These are phyloP conservation scores for Colletotrichum musicola DNA, from an alignment of 2,329 filamentous ascomycete species.

Conservation along the genomic window DNA sequence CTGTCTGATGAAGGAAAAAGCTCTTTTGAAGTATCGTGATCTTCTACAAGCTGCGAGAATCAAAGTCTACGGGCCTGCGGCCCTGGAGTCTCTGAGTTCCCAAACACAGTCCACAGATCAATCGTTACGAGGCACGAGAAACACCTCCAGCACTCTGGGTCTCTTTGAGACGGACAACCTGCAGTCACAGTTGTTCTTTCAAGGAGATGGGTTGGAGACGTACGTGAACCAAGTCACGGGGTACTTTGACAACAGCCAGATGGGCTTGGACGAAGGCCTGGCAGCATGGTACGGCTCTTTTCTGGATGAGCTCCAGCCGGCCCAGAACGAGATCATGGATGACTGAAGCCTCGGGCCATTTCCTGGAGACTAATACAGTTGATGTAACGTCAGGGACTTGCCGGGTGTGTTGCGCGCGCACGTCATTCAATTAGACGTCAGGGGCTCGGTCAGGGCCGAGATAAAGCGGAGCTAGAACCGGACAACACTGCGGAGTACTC, in stretches of 20 bases:
- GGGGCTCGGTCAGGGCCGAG: conserved; percentile 19
- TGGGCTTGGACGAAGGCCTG: conserved; percentile 38
- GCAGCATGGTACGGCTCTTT: conserved; percentile 39
- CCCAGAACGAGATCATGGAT: neutral
- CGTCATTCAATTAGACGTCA: neutral
- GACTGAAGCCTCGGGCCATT: neutral
- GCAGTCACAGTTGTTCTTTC: conserved; percentile 23
- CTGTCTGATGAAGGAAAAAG: conserved; percentile 7
- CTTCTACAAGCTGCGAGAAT: conserved; percentile 37
- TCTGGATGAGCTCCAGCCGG: conserved; percentile 32
- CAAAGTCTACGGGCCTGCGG: conserved; percentile 36
- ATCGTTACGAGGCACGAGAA: conserved; percentile 1
- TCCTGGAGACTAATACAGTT: neutral
- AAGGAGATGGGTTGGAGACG: conserved; percentile 34
- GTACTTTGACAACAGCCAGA: conserved; percentile 34
- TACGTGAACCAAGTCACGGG: conserved; percentile 39
- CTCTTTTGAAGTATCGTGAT: conserved; percentile 27
- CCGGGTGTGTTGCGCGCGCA: neutral
- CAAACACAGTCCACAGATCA: conserved; percentile 1
- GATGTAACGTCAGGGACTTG: neutral
- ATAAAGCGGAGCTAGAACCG: neutral
- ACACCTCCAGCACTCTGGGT: conserved; percentile 1
- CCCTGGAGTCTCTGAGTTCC: neutral
- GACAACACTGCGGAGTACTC: neutral
- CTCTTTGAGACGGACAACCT: conserved; percentile 4